These are phyloP conservation scores for Kurtzmaniella quercitrusa DNA, from an alignment of 1,139 yeast genomes.

Conservation along the genomic window DNA sequence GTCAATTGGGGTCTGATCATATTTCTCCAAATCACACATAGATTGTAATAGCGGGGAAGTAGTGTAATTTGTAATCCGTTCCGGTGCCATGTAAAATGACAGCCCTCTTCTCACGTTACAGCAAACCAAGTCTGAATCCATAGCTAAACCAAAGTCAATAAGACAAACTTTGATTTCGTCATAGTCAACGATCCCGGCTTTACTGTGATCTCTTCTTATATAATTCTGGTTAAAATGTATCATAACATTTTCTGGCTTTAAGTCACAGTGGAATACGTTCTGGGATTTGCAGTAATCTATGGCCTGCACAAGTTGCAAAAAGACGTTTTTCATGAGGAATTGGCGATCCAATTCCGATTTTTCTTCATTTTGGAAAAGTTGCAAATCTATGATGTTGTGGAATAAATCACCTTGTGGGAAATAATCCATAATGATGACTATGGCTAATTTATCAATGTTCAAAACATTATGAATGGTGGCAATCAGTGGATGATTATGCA, in stretches of 20 bases:
- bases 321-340: slow-evolving; percentile 61
- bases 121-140: slow-evolving; percentile 52
- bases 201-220: slow-evolving; percentile 13
- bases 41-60: slow-evolving; percentile 26
- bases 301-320: slow-evolving; percentile 72
- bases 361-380: slow-evolving; percentile 45
- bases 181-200: slow-evolving; percentile 34
- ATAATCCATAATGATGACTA: slow-evolving; percentile 79
- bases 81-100: slow-evolving; percentile 92
- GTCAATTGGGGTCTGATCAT: slow-evolving; percentile 4
- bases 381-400: slow-evolving; percentile 68
- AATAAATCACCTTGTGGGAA: slow-evolving; percentile 81
- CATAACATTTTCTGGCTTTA: slow-evolving; percentile 86
- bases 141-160: slow-evolving; percentile 86
- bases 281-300: slow-evolving; percentile 63
- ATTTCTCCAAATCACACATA: slow-evolving; percentile 28
- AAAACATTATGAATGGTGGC: slow-evolving; percentile 73
- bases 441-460: slow-evolving; percentile 48
- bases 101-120: slow-evolving; percentile 84
- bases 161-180: slow-evolving; percentile 57
- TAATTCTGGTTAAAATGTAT: slow-evolving; percentile 37
- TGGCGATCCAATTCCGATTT: slow-evolving; percentile 21
- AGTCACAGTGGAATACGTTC: slow-evolving; percentile 80
- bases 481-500: slow-evolving; percentile 74
- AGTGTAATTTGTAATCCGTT: slow-evolving; percentile 54